phyloP scores from a whole-genome alignment of 305 asterid species.

The Nicotiana rustica region DNA sequence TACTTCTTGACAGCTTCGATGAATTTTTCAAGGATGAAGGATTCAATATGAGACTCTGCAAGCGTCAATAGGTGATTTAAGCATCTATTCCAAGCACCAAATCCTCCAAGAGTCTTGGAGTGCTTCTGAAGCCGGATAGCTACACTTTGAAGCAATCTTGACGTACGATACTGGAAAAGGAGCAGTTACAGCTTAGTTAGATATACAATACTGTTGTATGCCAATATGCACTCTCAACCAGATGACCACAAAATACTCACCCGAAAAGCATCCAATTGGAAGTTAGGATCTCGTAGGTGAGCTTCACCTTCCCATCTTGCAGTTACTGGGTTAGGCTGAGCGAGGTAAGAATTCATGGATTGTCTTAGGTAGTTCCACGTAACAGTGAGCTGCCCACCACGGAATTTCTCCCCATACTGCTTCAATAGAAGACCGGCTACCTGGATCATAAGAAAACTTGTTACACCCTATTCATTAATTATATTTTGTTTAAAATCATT shows the following conservation, averaged over 20 bases:
- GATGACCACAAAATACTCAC: slow-evolving; percentile 49
- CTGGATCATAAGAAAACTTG: slow-evolving; percentile 52
- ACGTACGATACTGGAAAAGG: slow-evolving; percentile 84
- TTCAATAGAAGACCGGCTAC: slow-evolving; percentile 90
- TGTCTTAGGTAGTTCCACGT: slow-evolving; percentile 96
- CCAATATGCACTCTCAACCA: not conserved
- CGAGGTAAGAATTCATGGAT: slow-evolving; percentile 84
- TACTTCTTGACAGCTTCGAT: slow-evolving; percentile 85
- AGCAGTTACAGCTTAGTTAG: slow-evolving; percentile 30
- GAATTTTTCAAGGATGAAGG: slow-evolving; percentile 82
- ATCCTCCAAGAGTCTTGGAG: slow-evolving; percentile 83
- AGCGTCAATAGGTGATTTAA: slow-evolving; percentile 92
- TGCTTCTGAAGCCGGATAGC: slow-evolving; percentile 88
- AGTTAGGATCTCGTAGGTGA: slow-evolving; percentile 87
- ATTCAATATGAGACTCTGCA: slow-evolving; percentile 93
- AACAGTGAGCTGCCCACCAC: slow-evolving; percentile 80
- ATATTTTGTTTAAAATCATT: not conserved
- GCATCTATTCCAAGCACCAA: slow-evolving; percentile 99
- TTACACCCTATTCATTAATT: not conserved
- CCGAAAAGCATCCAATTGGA: slow-evolving; percentile 96
- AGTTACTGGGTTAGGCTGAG: slow-evolving; percentile 98
- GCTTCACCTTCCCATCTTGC: slow-evolving; percentile 97
- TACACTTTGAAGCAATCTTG: slow-evolving; percentile 91
- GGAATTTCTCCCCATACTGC: slow-evolving; percentile 83
- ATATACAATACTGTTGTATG: not conserved